These are phyloP conservation scores for Onygenales sp. DNA, from an alignment of 2,329 filamentous ascomycete species.

Conservation along the genomic window DNA sequence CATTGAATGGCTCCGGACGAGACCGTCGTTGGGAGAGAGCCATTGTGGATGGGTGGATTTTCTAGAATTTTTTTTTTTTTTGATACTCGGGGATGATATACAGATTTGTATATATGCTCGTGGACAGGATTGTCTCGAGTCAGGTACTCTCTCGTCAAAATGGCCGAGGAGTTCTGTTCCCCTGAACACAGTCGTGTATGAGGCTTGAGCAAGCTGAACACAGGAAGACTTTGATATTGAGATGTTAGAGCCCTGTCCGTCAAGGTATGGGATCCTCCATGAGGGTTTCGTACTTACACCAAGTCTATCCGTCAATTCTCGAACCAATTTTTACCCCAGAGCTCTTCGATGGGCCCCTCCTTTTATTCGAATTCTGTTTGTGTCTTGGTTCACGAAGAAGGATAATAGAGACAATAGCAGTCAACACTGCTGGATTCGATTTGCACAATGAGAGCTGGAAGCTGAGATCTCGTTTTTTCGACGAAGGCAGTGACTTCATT, in stretches of 20 bases:
- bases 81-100: no score
- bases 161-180: no score
- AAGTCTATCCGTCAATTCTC: not conserved
- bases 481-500: not conserved
- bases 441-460: not conserved
- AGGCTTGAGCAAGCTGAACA: not conserved
- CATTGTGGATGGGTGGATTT: not conserved
- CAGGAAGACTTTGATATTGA: not conserved
- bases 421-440: not conserved
- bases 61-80: no score
- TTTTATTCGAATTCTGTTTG: not conserved
- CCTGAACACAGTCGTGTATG: not conserved
- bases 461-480: not conserved
- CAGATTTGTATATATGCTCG: no score
- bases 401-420: not conserved
- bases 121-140: no score
- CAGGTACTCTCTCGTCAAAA: no score
- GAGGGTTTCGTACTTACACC: not conserved
- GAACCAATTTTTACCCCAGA: not conserved
- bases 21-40: not conserved
- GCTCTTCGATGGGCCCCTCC: not conserved
- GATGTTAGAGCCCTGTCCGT: not conserved
- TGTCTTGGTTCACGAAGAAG: not conserved
- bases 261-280: not conserved
- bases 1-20: not conserved